A percentile compares a stretch with the other conserved stretches of the same genome.
Evolutionary conservation across 2,329 filamentous ascomycete species (phyloP).

Genomic region (Tolypocladium endophyticum): DNA sequence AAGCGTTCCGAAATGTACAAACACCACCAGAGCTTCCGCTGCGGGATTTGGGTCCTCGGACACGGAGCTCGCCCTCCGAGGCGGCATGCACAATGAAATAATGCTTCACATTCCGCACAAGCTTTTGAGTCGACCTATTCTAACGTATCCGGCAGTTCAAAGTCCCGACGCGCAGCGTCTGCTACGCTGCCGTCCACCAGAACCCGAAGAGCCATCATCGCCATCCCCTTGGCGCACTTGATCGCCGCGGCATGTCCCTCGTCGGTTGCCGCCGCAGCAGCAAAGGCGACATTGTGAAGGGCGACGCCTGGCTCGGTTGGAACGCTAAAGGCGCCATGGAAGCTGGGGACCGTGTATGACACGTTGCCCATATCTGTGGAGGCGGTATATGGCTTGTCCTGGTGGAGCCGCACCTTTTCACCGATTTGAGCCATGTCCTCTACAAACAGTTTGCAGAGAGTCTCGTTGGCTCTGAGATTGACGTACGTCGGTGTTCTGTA

Average conservation of each 20-base stretch:
- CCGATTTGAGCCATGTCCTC: slow-evolving; percentile 30
- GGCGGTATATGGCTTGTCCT: slow-evolving; percentile 24
- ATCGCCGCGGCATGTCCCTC: slow-evolving; percentile 28
- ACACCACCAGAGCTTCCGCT: background rate
- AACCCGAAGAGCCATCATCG: slow-evolving; percentile 22
- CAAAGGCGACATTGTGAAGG: slow-evolving; percentile 30
- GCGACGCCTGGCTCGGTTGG: slow-evolving; percentile 22
- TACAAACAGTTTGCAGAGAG: slow-evolving; percentile 31
- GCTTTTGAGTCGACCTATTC: background rate
- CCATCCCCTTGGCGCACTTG: slow-evolving; percentile 33
- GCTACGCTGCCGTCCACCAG: slow-evolving; percentile 12
- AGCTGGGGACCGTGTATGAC: slow-evolving; percentile 31
- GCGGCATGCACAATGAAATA: background rate
- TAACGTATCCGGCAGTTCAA: slow-evolving; percentile 4
- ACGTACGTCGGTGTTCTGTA: slow-evolving; percentile 27
- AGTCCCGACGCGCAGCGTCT: slow-evolving; percentile 7
- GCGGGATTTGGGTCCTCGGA: background rate
- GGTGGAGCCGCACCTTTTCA: slow-evolving; percentile 21
- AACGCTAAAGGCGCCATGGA: slow-evolving; percentile 38
- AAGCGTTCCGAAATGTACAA: background rate
- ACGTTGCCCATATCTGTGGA: slow-evolving; percentile 44
- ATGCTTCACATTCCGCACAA: background rate
- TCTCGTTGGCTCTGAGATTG: slow-evolving; percentile 32
- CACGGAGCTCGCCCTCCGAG: no score
- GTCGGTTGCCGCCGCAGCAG: slow-evolving; percentile 30